Base-by-base conservation (phyloP, 169 alveolate species). In the Eimeria sp. region DNA sequence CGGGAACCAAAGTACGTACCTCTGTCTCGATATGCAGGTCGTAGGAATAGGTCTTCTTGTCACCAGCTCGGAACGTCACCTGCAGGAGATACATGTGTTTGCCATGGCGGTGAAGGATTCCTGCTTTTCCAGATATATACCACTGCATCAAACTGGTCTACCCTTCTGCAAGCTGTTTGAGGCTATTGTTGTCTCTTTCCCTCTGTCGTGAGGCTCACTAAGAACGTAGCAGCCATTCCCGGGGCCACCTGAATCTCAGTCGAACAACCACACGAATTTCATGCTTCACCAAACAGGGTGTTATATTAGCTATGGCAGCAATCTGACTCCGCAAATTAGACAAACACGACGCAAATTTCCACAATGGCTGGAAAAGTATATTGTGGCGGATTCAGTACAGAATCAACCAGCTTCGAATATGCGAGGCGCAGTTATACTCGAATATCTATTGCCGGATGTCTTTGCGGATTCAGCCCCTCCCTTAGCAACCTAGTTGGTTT, bases 41-140 rank as follows among this genome's bases (percentile, higher is more conserved):
- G 66, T 64, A 87, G n/a, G 85, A 43, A 62, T 87, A 87, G 40
- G 64, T 66, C 30, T 49, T 87, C 71, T 62, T 66, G 82, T 87
- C 94, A 33, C 94, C 94, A 37, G 85, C 83, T 30, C 72, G 80
- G 27, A 87, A 87, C 82, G 82, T 87, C 40, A 87, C 94, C 94
- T 87, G 94, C 94, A 62, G 14, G 60, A 30, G 25, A 54, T 33
- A 54, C 30, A 18, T 33, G 27, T 6, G 58, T 23, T 56, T 27
- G 20, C 40, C 56, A 13, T 87, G 83, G 85, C 23, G 14, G 33
- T 66, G 6, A 46, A 40, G 16, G 33, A 16, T 40, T 16, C 8
- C 33, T 40, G 18, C 30, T 40, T 30, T 74, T 74, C 13, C 18
- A 74, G 20, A 20, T 8, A 27, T 10, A 25, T 33, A 49, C 25